These are phyloP conservation scores for Exophiala sp. DNA, from an alignment of 2,329 filamentous ascomycete species.

Conservation along the genomic window DNA sequence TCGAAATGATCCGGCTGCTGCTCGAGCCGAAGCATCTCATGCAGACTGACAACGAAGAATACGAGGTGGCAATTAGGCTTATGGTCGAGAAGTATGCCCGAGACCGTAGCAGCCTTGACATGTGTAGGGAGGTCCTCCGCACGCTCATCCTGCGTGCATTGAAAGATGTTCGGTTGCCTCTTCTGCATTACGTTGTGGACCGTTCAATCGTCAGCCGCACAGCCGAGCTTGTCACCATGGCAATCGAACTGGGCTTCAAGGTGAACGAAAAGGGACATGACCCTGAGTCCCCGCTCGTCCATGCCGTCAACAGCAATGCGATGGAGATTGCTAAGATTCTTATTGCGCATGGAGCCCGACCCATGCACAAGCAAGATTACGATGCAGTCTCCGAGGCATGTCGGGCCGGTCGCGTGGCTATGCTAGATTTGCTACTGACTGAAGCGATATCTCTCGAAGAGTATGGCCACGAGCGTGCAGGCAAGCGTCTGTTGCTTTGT, in stretches of 20 bases:
- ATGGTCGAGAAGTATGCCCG: background rate
- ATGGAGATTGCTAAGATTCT: background rate
- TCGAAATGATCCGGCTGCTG: conserved; percentile 3
- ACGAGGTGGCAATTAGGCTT: background rate
- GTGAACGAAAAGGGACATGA: background rate
- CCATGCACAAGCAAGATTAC: background rate
- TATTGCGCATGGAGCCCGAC: conserved; percentile 4
- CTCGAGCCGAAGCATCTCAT: conserved; percentile 3
- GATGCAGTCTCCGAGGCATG: conserved; percentile 6
- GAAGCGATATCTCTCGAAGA: background rate
- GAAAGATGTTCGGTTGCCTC: background rate
- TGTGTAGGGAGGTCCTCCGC: background rate
- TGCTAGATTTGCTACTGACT: conserved; percentile 1
- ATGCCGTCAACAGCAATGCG: background rate
- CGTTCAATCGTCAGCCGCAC: background rate
- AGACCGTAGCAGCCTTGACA: background rate
- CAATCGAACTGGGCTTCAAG: conserved; percentile 3
- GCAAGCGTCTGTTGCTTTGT: background rate
- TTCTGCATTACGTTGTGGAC: conserved; percentile 1
- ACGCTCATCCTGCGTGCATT: background rate
- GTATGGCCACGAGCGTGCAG: conserved; percentile 4
- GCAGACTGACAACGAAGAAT: background rate
- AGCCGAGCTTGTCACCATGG: background rate
- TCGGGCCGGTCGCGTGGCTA: background rate
- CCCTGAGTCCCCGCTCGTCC: background rate